Percentiles rank a stretch among this genome's conserved stretches.
These are phyloP conservation scores for Cyclotella distinguenda DNA, from an alignment of 108 stramenopile genomes.

Conservation along the genomic window DNA sequence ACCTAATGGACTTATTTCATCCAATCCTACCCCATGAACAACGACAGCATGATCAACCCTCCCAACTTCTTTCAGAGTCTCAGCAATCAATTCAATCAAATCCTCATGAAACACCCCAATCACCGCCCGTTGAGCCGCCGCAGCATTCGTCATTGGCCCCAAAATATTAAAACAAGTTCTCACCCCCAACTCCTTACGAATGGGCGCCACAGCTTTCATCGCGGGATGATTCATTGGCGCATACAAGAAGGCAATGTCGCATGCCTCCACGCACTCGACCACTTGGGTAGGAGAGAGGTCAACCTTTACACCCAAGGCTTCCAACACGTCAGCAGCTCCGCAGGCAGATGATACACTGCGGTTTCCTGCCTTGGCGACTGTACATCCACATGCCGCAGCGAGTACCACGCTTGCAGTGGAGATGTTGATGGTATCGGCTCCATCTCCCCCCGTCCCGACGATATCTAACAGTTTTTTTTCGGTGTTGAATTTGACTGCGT, in stretches of 20 bases:
- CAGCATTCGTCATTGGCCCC: constrained; percentile 98
- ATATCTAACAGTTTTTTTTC: constrained; percentile 90
- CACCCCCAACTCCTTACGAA: constrained; percentile 92
- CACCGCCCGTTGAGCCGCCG: constrained; percentile 92
- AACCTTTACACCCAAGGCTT: constrained; percentile 93
- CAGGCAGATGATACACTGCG: constrained; percentile 89
- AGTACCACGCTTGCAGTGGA: constrained; percentile 92
- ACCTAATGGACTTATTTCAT: constrained; percentile 97
- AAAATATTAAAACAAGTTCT: constrained; percentile 97
- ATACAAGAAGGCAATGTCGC: constrained; percentile 95
- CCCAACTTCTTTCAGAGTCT: constrained; percentile 87
- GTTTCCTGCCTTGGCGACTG: constrained; percentile 96
- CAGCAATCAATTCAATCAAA: constrained; percentile 87
- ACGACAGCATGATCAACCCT: constrained; percentile 96
- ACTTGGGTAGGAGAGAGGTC: constrained; percentile 88
- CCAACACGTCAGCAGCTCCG: constrained; percentile 95
- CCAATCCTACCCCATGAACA: constrained; percentile 96
- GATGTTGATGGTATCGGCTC: constrained; percentile 98
- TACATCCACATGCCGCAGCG: constrained; percentile 94
- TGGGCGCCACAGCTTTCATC: constrained; percentile 95
- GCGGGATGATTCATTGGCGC: constrained; percentile 98
- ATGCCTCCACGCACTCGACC: constrained; percentile 83
- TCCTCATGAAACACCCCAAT: constrained; percentile 96
- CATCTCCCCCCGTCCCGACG: constrained; percentile 99
- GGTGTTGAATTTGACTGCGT: constrained; percentile 59